Percentiles rank a stretch among this genome's conserved stretches.
phyloP scores from a whole-genome alignment of 2,329 filamentous ascomycete genomes.

The Ploettnerulaceae sp. region DNA sequence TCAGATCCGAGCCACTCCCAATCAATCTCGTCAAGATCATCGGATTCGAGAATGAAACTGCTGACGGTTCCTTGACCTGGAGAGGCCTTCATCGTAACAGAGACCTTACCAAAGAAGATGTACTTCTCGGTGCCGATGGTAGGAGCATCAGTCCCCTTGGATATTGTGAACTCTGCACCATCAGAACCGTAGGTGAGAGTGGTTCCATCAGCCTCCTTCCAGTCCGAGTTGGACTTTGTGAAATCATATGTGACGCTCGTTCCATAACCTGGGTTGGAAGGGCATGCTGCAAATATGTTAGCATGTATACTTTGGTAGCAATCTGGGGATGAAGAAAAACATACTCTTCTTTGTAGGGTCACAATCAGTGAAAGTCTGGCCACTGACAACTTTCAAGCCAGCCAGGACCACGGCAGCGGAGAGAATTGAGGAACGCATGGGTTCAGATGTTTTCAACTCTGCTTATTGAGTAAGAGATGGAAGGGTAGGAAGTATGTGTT shows the following conservation, averaged over 20 bases:
- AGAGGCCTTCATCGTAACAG: conserved; percentile 43
- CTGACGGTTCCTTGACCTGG: conserved; percentile 46
- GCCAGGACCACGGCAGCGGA: conserved; percentile 22
- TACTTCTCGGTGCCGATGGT: conserved; percentile 43
- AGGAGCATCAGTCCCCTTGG: conserved; percentile 44
- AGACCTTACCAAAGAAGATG: conserved; percentile 49
- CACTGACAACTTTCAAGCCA: conserved; percentile 28
- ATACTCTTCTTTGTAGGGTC: conserved; percentile 39
- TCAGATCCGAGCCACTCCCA: conserved; percentile 40
- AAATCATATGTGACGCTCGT: conserved; percentile 40
- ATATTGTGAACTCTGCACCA: conserved; percentile 47
- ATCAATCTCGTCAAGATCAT: conserved; percentile 50
- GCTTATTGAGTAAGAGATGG: not conserved
- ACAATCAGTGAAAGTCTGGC: conserved; percentile 43
- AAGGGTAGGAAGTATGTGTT: too few relatives aligned
- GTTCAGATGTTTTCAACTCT: too few relatives aligned
- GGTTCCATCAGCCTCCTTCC: conserved; percentile 49
- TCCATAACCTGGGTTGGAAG: conserved; percentile 40
- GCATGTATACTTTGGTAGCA: not conserved
- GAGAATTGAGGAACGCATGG: conserved; percentile 24
- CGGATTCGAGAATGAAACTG: conserved; percentile 46
- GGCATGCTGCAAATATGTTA: conserved; percentile 34
- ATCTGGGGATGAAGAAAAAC: conserved; percentile 7
- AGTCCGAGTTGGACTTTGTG: conserved; percentile 43
- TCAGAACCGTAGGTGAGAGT: conserved; percentile 36